Evolutionary conservation across 371 early-diverging fungal species (phyloP), one percentile per base, ranked within the genome.

Genomic region (Mucor sp.): DNA sequence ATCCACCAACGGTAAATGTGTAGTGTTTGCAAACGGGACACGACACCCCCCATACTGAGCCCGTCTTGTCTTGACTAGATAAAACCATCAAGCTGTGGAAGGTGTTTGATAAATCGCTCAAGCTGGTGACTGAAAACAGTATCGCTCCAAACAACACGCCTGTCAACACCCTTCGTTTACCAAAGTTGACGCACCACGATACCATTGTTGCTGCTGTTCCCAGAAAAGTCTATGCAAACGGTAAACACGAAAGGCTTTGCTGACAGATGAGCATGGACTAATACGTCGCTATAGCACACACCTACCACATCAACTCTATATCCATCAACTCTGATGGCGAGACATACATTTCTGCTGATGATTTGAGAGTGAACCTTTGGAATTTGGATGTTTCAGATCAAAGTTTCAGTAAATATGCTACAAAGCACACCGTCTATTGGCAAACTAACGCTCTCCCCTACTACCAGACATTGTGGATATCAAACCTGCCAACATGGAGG

Each of bases 31-130:
- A 6, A 30, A 6, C 33, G 25, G 27, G 6, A 23, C 3, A 9
- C 27, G 5, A 25, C 27, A 27, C 14, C 27, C 21, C 9, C 21
- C 23, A 23, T 33, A 33, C 33, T 33, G 33, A 27, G 55, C 21
- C 9, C 55, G 5, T 9, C 15, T 1, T 7, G 6, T 30, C 30
- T 1, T 7, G 6, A 4, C 30, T 75, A 97, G 99, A 99, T 80
- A 98, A 98, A 78, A 98, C 99, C 23, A 95, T 99, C 86, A 98
- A 99, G 82, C 89, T 99, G 37, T 99, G 99, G 99, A 99, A 99
- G 73, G 91, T 99, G 21, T 97, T 94, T 86, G 99, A 99, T 74
- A 98, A 97, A 79, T 90, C 94, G 5, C 87, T 98, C 70, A 97
- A 97, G 77, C 89, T 95, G 33, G 97, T 98, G 25, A 80, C 95